Evolutionary conservation across 2,329 filamentous ascomycete species (phyloP).

Genomic region (Monosporascus cannonballus): DNA sequence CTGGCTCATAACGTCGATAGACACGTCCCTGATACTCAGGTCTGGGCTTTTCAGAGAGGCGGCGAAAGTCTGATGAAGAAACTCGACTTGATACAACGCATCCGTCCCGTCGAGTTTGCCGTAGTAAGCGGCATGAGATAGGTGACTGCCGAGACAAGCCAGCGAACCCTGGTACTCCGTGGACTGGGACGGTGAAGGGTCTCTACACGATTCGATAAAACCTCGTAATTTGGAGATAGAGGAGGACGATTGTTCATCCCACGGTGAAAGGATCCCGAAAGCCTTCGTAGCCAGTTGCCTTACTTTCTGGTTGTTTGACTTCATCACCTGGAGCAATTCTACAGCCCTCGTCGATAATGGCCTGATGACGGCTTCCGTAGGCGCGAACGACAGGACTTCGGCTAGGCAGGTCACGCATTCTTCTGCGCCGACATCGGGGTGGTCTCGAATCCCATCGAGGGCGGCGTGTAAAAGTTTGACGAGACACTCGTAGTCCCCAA

Average conservation of each 20-base stretch:
- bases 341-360: constrained; percentile 38
- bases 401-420: constrained; percentile 21
- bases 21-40: constrained; percentile 17
- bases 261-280: constrained; percentile 71
- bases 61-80: constrained; percentile 13
- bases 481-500: constrained; percentile 32
- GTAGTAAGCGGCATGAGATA: constrained; percentile 21
- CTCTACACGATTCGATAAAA: constrained; percentile 16
- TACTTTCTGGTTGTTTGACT: constrained; percentile 65
- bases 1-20: constrained; percentile 24
- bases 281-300: constrained; percentile 62
- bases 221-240: constrained; percentile 31
- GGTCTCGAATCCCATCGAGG: constrained; percentile 50
- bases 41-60: constrained; percentile 12
- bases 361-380: constrained; percentile 21
- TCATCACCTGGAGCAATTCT: constrained; percentile 54
- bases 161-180: constrained; percentile 26
- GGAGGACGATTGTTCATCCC: constrained; percentile 40
- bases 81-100: constrained; percentile 17
- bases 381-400: constrained; percentile 24
- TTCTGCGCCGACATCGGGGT: constrained; percentile 28
- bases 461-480: constrained; percentile 44
- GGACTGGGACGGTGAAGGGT: constrained; percentile 20
- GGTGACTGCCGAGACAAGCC: constrained; percentile 20
- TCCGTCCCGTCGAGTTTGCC: constrained; percentile 12